Conservation (phyloP, 148 eudicot species). For the Limonium bicolor region DNA sequence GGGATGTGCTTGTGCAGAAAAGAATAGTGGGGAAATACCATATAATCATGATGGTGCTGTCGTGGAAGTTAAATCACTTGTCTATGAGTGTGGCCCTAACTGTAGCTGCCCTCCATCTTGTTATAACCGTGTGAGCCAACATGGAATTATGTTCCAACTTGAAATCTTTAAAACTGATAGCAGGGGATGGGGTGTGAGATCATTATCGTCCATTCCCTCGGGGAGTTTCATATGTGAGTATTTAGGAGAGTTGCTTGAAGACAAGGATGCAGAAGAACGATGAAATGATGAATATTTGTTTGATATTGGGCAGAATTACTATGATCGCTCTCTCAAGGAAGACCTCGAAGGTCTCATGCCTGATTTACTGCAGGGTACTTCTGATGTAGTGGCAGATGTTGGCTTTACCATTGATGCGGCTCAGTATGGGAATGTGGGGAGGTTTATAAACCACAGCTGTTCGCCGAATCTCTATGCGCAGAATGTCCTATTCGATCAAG, state of each 20-base stretch:
- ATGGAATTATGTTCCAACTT: constrained; percentile 55
- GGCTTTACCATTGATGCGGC: constrained; percentile 86
- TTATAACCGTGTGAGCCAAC: constrained; percentile 68
- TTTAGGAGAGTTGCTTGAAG: constrained; percentile 74
- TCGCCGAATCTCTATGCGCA: constrained; percentile 84
- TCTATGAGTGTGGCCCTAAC: constrained; percentile 78
- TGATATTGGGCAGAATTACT: constrained; percentile 63
- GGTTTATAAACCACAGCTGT: constrained; percentile 88
- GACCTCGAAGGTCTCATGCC: constrained; percentile 20
- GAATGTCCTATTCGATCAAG: constrained; percentile 69
- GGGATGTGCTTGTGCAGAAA: constrained; percentile 46
- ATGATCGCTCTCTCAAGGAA: constrained; percentile 22
- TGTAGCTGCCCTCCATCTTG: constrained; percentile 78
- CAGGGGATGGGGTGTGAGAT: constrained; percentile 91
- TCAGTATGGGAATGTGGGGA: constrained; percentile 49
- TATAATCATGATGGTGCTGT: constrained; percentile 70
- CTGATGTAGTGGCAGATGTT: constrained; percentile 25
- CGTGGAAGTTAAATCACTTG: constrained; percentile 64
- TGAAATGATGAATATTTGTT: constrained; percentile 64
- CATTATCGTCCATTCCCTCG: constrained; percentile 50
- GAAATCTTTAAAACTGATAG: constrained; percentile 80
- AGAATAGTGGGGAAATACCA: constrained; percentile 77
- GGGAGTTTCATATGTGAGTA: constrained; percentile 94
- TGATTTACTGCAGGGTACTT: constrained; percentile 8
- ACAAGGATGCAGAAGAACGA: constrained; percentile 73